phyloP scores from a whole-genome alignment of 257 asterid species.

The Handroanthus guayacan region DNA sequence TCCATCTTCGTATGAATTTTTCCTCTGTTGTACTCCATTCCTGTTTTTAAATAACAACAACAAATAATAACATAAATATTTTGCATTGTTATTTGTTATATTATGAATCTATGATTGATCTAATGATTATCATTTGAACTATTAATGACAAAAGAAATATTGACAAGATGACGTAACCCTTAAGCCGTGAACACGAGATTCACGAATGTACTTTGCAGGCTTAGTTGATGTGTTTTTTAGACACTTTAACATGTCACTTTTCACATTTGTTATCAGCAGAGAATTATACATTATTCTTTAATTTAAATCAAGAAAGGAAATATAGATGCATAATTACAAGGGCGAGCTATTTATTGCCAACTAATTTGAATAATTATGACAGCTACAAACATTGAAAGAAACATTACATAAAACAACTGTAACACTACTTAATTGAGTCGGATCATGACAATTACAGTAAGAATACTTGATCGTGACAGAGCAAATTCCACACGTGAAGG shows the following conservation, averaged over 20 bases:
- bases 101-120: no score
- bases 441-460: neutral
- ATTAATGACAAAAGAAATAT: no score
- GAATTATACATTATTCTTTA: neutral
- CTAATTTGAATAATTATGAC: neutral
- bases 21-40: conserved; percentile 74
- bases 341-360: neutral
- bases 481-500: conserved; percentile 20
- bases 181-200: neutral
- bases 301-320: neutral
- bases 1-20: conserved; percentile 70
- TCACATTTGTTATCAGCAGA: neutral
- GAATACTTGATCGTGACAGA: conserved; percentile 4
- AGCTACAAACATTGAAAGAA: neutral
- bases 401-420: no score
- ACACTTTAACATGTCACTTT: neutral
- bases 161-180: neutral
- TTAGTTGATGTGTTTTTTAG: neutral
- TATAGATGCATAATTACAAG: neutral
- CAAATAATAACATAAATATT: neutral
- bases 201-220: neutral
- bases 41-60: conserved; percentile 38
- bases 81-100: no score
- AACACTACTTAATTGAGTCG: neutral
- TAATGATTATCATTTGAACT: no score